phyloP scores from a whole-genome alignment of 2,329 filamentous ascomycete genomes.

The Tolypocladium tropicale region DNA sequence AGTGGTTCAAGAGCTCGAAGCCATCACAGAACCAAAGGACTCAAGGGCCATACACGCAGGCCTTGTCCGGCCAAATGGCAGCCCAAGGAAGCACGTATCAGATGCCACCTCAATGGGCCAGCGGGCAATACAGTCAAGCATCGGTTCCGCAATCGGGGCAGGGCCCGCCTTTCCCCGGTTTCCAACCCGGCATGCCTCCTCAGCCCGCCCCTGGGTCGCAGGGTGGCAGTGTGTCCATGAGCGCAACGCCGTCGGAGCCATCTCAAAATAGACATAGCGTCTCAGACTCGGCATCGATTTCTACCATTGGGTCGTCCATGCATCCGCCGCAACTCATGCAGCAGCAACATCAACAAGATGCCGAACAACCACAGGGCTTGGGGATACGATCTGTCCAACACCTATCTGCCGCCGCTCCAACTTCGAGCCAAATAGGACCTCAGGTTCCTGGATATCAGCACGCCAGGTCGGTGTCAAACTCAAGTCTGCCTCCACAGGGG shows the following conservation, averaged over 20 bases:
- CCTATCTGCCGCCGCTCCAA: background rate
- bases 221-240: background rate
- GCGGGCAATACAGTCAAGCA: conserved; percentile 1
- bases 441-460: background rate
- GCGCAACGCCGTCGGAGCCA: conserved; percentile 1
- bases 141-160: conserved; percentile 4
- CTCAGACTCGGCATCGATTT: conserved; percentile 1
- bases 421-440: background rate
- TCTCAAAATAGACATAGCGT: background rate
- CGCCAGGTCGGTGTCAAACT: background rate
- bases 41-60: conserved; percentile 1
- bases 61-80: background rate
- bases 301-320: background rate
- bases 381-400: background rate
- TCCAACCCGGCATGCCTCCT: background rate
- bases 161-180: background rate
- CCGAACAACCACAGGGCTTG: background rate
- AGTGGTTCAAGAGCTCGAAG: conserved; percentile 17
- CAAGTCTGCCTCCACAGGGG: background rate
- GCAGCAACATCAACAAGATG: background rate
- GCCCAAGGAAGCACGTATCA: background rate
- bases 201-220: background rate
- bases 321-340: background rate
- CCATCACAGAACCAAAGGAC: conserved; percentile 1
- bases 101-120: conserved; percentile 1